These are phyloP conservation scores for Baudoinia panamericana DNA, from an alignment of 495 filamentous ascomycete genomes.

Conservation along the genomic window DNA sequence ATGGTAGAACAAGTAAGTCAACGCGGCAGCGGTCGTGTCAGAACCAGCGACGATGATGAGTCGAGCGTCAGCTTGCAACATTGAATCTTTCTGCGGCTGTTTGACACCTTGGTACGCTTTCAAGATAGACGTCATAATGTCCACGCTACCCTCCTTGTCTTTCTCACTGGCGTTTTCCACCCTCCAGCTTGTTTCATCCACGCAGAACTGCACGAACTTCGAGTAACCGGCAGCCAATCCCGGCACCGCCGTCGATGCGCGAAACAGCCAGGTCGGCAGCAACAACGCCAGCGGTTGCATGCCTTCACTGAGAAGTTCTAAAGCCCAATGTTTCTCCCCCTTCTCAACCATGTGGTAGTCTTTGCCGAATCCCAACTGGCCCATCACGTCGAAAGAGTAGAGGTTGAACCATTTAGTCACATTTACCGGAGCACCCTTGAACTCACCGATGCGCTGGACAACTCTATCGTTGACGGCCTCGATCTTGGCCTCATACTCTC, in stretches of 20 bases:
- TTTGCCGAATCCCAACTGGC: slow-evolving; percentile 29
- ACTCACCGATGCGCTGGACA: slow-evolving; percentile 17
- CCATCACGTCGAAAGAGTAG: slow-evolving; percentile 31
- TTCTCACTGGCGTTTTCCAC: slow-evolving; percentile 3
- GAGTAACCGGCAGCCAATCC: slow-evolving; percentile 7
- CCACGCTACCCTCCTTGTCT: slow-evolving; percentile 1
- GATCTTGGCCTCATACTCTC: slow-evolving; percentile 30
- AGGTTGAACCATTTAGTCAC: slow-evolving; percentile 29
- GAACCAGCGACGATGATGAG: slow-evolving; percentile 21
- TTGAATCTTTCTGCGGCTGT: slow-evolving; percentile 5
- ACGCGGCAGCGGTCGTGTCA: slow-evolving; percentile 22
- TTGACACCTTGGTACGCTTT: slow-evolving; percentile 7
- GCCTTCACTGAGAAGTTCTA: slow-evolving; percentile 15
- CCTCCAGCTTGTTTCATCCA: slow-evolving; percentile 8
- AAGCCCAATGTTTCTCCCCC: slow-evolving; percentile 19
- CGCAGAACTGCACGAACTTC: slow-evolving; percentile 14
- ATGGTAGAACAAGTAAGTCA: slow-evolving; percentile 20
- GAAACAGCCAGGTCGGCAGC: slow-evolving; percentile 15
- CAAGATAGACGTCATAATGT: slow-evolving; percentile 14
- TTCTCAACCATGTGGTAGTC: slow-evolving; percentile 25
- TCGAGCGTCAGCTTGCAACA: slow-evolving; percentile 15
- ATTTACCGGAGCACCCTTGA: slow-evolving; percentile 22
- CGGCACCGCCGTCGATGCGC: slow-evolving; percentile 11
- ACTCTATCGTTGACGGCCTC: slow-evolving; percentile 23
- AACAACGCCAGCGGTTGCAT: slow-evolving; percentile 18